A percentile compares a stretch with the other conserved stretches of the same genome.
phyloP scores from a whole-genome alignment of 805 yeast species.

The Sporopachydermia lactativora region DNA sequence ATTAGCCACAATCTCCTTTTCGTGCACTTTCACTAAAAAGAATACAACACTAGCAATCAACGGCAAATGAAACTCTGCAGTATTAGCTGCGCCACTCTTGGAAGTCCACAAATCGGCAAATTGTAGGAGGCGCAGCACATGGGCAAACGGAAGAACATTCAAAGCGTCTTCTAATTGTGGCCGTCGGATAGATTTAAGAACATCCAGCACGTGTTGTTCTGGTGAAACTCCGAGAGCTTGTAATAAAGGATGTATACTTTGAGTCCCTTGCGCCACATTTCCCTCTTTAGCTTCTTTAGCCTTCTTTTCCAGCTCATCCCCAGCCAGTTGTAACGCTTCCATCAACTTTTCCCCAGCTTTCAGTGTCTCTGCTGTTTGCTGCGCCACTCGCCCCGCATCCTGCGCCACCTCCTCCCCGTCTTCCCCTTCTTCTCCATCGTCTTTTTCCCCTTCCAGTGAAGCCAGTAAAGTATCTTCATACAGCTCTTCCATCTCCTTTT shows the following conservation, averaged over 20 bases:
- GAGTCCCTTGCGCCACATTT: slow-evolving; percentile 34
- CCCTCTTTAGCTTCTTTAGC: slow-evolving; percentile 34
- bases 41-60: slow-evolving; percentile 62
- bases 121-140: slow-evolving; percentile 52
- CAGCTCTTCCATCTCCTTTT: slow-evolving; percentile 84
- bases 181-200: slow-evolving; percentile 55
- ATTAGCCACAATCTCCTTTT: slow-evolving; percentile 55
- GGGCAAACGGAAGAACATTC: slow-evolving; percentile 80
- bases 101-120: slow-evolving; percentile 68
- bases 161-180: slow-evolving; percentile 89
- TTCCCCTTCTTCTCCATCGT: slow-evolving; percentile 24
- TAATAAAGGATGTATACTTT: slow-evolving; percentile 52
- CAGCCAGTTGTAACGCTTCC: slow-evolving; percentile 83
- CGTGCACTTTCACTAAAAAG: slow-evolving; percentile 58
- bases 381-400: slow-evolving; percentile 53
- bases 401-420: slow-evolving; percentile 26
- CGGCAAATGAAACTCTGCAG: slow-evolving; percentile 31
- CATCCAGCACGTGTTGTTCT: slow-evolving; percentile 70
- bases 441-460: slow-evolving; percentile 49
- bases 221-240: slow-evolving; percentile 46
- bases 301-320: slow-evolving; percentile 46
- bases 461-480: slow-evolving; percentile 71
- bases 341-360: slow-evolving; percentile 88
- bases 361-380: slow-evolving; percentile 80
- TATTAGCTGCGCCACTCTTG: slow-evolving; percentile 26